phyloP scores from a whole-genome alignment of 2,329 filamentous ascomycete genomes.

The Truncatella angustata region DNA sequence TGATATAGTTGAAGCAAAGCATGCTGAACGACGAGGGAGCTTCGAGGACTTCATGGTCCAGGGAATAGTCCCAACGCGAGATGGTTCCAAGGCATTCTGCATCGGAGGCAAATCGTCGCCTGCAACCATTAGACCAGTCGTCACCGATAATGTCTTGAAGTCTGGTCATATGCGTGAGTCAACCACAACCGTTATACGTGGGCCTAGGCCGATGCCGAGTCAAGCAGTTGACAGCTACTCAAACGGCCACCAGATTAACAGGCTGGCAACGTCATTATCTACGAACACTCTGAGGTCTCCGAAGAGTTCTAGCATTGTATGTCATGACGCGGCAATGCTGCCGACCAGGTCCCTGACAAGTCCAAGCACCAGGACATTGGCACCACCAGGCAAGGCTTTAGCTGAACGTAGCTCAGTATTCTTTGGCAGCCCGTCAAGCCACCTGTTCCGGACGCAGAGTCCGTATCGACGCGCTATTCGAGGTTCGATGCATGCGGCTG shows the following conservation, averaged over 20 bases:
- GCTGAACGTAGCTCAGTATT: slow-evolving; percentile 46
- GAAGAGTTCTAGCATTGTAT: background rate
- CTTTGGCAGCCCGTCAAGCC: slow-evolving; percentile 49
- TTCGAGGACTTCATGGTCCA: slow-evolving; percentile 15
- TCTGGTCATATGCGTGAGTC: background rate
- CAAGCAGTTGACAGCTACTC: background rate
- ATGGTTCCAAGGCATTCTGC: slow-evolving; percentile 17
- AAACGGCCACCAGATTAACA: too few relatives aligned
- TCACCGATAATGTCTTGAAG: background rate
- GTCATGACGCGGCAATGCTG: background rate
- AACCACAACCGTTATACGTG: background rate
- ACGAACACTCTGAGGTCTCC: background rate
- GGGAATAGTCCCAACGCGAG: slow-evolving; percentile 16
- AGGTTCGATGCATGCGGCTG: slow-evolving; percentile 40
- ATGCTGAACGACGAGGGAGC: slow-evolving; percentile 20
- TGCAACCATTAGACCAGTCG: slow-evolving; percentile 7
- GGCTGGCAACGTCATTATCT: background rate
- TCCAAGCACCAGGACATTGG: background rate
- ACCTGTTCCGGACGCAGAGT: slow-evolving; percentile 53
- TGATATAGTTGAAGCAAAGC: slow-evolving; percentile 9
- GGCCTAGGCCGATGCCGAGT: background rate
- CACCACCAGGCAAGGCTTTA: slow-evolving; percentile 17
- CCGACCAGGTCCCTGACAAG: slow-evolving; percentile 19
- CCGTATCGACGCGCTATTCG: slow-evolving; percentile 54
- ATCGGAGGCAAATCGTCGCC: background rate